phyloP scores from a whole-genome alignment of 805 yeast species.

The Myxozyma melibiosi region DNA sequence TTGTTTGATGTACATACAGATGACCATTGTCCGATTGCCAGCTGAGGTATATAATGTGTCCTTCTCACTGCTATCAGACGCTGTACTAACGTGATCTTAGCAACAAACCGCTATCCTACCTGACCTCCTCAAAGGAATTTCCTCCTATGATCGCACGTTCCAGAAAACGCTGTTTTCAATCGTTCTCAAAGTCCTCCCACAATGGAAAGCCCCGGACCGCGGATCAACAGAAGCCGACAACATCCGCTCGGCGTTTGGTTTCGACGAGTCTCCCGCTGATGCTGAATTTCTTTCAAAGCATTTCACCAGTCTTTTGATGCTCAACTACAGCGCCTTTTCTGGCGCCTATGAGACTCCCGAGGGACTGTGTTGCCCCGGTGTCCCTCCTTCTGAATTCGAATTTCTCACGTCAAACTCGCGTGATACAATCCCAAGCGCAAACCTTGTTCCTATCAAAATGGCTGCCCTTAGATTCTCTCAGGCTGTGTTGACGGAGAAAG shows the following conservation, averaged over 20 bases:
- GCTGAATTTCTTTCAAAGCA: conserved; percentile 50
- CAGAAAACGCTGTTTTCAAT: conserved; percentile 65
- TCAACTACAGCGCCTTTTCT: conserved; percentile 49
- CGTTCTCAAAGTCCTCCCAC: conserved; percentile 55
- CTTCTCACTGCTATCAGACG: not conserved
- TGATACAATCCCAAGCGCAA: conserved; percentile 54
- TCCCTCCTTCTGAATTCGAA: conserved; percentile 56
- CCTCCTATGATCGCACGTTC: conserved; percentile 43
- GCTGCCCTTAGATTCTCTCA: conserved; percentile 50
- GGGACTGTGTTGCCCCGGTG: conserved; percentile 59
- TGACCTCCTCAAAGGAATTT: conserved; percentile 51
- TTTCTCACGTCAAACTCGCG: conserved; percentile 75
- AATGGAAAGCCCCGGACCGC: conserved; percentile 54
- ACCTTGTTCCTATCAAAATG: conserved; percentile 48
- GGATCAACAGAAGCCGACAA: conserved; percentile 49
- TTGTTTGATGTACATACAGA: conserved; percentile 60
- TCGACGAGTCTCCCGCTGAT: conserved; percentile 47
- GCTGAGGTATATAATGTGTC: conserved; percentile 34
- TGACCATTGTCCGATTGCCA: conserved; percentile 62
- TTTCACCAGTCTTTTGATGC: conserved; percentile 59
- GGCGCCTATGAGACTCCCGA: conserved; percentile 1
- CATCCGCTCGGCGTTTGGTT: conserved; percentile 43
- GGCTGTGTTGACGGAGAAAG: conserved; percentile 46
- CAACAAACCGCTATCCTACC: conserved; percentile 50
- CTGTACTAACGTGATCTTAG: not conserved